Evolutionary conservation across 1,284 basidiomycete species (phyloP), one percentile per base, ranked within the genome.

Genomic region (Ceratobasidium sp.): DNA sequence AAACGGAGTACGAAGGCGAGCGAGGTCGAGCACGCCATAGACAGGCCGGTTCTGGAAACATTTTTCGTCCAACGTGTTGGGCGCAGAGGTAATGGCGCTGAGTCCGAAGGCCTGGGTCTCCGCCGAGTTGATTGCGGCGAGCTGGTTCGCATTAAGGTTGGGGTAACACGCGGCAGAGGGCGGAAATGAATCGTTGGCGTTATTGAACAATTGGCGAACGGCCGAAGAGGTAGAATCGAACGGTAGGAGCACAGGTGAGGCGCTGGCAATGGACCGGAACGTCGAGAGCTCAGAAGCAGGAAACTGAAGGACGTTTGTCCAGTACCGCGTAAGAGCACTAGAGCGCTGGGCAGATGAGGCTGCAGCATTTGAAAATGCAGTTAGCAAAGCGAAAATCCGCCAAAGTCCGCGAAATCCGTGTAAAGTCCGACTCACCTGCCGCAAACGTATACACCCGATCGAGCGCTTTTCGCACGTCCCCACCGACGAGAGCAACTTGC

Each of bases 141-240:
- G 73, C 73, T 86, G 83, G 8, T 80, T 74, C 9, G 79, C 61
- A 35, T 78, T 79, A 11, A 90, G 80, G 18, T 81, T 81, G 5
- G 89, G 87, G 78, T 87, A 89, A 77, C 89, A 91, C 7, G 85
- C 82, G 1, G 88, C 78, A 0, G 89, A 87, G 23, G 87, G 85
- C 2, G 89, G 88, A 76, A 90, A 90, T 11, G 83, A 79, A 14
- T 83, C 79, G 13, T 85, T 78, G 21, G 82, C 80, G 70, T 82
- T 82, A 11, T 83, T 81, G 70, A 88, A 79, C 13, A 87, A 76
- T 18, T 78, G 76, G 43, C 81, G 79, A 35, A 87, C 74, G 0
- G 80, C 73, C 8, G 81, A 79, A 18, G 81, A 80, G 9, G 83
- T 84, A 6, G 83, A 84, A 78, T 90, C 86, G 77, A 90, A 90